Evolutionary conservation across 495 filamentous ascomycete genomes (phyloP), one percentile per base, ranked within the genome.

Genomic region (Oidiodendron maius): DNA sequence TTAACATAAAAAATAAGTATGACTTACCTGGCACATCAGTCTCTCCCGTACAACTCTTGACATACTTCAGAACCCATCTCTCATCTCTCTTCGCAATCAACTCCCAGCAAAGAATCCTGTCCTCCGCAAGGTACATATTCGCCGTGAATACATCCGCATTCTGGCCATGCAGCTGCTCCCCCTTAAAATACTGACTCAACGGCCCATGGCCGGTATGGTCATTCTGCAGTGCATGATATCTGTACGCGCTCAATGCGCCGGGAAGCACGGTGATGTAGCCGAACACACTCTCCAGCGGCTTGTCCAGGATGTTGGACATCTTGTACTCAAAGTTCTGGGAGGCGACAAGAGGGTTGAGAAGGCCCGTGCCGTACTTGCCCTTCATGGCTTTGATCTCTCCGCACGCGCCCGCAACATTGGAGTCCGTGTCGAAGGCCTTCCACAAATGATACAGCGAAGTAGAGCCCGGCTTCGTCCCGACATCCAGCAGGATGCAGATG

Each of bases 251-350:
- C 39, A 99, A 74, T 3, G 94, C 94, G 58, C 94, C 94, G 2
- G 94, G 94, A 41, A 97, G 67, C 60, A 97, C 94, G 17, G 94
- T 96, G 54, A 97, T 97, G 59, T 97, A 97, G 3, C 94, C 94
- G 60, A 99, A 97, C 2, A 96, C 94, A 2, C 85, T 91, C 65
- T 99, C 94, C 18, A 99, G 71, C 3, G 94, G 94, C 65, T 97
- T 97, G 62, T 99, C 94, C 21, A 99, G 73, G 59, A 99, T 99
- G 52, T 97, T 99, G 5, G 88, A 95, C 91, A 97, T 96, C 70
- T 99, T 99, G 74, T 99, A 99, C 66, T 99, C 94, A 57, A 97
- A 99, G 59, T 99, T 97, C 64, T 99, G 94, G 38, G 87, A 91
- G 0, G 94, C 94, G 6, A 99, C 90, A 2, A 99, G 76, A 0